Evolutionary conservation across 2,329 filamentous ascomycete species (phyloP), one percentile per base, ranked within the genome.

Genomic region (Xylaria sp.): DNA sequence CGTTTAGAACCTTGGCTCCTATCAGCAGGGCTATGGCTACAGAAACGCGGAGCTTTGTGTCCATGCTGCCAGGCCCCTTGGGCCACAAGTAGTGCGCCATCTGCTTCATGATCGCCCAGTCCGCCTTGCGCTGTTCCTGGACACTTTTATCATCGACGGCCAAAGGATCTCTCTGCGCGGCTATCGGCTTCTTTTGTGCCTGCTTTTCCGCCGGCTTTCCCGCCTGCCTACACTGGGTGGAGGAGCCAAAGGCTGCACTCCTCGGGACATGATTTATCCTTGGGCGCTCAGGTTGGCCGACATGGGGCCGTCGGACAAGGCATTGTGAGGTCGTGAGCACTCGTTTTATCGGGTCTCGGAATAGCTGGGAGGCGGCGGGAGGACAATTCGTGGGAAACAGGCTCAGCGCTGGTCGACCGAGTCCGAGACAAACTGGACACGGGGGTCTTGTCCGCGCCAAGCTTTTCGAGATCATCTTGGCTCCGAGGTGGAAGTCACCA

Each of bases 91-190:
- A 99, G 71, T 91, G 91, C 69, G 92, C 91, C 95, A 99, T 98
- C 80, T 99, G 95, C 82, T 92, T 97, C 86, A 99, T 96, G 74
- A 99, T 99, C 57, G 94, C 94, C 95, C 95, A 98, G 78, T 99
- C 96, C 9, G 94, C 95, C 82, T 94, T 97, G 75, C 96, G 90
- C 86, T 99, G 97, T 82, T 98, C 93, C 76, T 94, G 90, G 23
- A 90, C 91, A 60, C 89, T 90, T 77, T 89, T 90, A 70, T 92
- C 87, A 77, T 91, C 85, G 13, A 86, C 82, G 23, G 92, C 87
- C 52, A 94, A 81, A 37, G 88, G 85, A 74, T 91, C 89, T 70
- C 76, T 77, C 67, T 64, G 75, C 13, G 67, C 60, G 31, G 61
- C 56, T 15, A n/a, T 39, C 1, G 69, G 73, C 65, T 76, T 74